Evolutionary conservation across 768 basidiomycete genomes (phyloP).

Genomic region (Leccinum aurantiacum): DNA sequence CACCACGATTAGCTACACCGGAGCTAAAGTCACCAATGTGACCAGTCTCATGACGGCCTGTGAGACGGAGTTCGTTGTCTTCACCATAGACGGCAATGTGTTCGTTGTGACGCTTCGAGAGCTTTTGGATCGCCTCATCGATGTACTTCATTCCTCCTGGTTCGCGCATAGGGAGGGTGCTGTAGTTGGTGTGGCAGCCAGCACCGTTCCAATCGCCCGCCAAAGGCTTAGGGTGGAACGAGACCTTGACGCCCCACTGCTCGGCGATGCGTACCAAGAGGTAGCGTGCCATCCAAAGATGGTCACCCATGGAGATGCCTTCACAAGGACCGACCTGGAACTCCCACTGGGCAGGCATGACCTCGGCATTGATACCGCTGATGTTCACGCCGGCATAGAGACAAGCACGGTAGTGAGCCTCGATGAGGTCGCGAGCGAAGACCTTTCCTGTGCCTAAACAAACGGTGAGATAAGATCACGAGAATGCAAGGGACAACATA

Average conservation of each 20-base stretch:
- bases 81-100: constrained; percentile 98
- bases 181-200: constrained; percentile 98
- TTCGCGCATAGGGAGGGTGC: constrained; percentile 92
- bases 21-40: constrained; percentile 90
- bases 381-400: constrained; percentile 95
- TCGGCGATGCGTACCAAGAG: constrained; percentile 94
- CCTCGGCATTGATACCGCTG: constrained; percentile 99
- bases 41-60: constrained; percentile 96
- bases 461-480: constrained; percentile 10
- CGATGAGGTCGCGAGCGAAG: constrained; percentile 96
- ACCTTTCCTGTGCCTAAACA: constrained; percentile 88
- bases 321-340: constrained; percentile 99
- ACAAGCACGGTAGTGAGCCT: constrained; percentile 98
- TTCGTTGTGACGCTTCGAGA: constrained; percentile 85
- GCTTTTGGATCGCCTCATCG: constrained; percentile 91
- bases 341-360: constrained; percentile 99
- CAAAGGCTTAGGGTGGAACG: constrained; percentile 99
- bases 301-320: constrained; percentile 98
- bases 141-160: constrained; percentile 91
- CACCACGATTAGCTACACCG: constrained; percentile 97
- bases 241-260: constrained; percentile 96
- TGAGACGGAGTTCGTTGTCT: constrained; percentile 95
- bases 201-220: constrained; percentile 99
- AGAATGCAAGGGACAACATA: constrained; percentile 26
- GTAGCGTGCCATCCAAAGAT: constrained; percentile 99